Evolutionary conservation across 2,329 filamentous ascomycete species (phyloP).

Genomic region (Fulvia fulva): DNA sequence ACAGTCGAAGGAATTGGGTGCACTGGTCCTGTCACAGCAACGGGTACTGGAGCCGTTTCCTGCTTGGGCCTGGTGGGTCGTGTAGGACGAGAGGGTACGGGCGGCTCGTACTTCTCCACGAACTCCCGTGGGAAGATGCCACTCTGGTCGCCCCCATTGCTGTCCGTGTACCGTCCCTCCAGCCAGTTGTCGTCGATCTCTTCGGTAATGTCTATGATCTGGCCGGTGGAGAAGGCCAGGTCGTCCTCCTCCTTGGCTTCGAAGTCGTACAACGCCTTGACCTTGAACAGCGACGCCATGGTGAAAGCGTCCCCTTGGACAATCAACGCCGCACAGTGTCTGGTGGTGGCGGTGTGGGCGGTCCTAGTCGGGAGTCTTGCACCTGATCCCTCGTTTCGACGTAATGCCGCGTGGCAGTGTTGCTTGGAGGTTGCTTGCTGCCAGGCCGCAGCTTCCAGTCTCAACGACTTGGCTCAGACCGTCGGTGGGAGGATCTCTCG

Average conservation of each 20-base stretch:
- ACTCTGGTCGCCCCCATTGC: slow-evolving; percentile 67
- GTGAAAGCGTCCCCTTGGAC: not conserved
- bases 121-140: slow-evolving; percentile 96
- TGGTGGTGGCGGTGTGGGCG: not conserved
- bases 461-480: not conserved
- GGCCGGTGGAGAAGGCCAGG: slow-evolving; percentile 76
- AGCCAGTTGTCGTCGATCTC: slow-evolving; percentile 95
- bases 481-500: not conserved
- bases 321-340: slow-evolving; percentile 2
- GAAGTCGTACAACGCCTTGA: slow-evolving; percentile 96
- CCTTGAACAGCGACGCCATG: slow-evolving; percentile 64
- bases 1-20: slow-evolving; percentile 15
- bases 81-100: slow-evolving; percentile 78
- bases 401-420: slow-evolving; percentile 6
- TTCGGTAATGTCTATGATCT: slow-evolving; percentile 90
- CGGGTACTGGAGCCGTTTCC: slow-evolving; percentile 40
- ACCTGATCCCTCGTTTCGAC: not conserved
- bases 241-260: slow-evolving; percentile 90
- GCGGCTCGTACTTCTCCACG: slow-evolving; percentile 92
- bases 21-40: slow-evolving; percentile 29
- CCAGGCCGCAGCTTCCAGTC: not conserved
- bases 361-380: not conserved
- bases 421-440: not conserved
- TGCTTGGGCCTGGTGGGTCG: slow-evolving; percentile 67
- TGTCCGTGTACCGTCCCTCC: slow-evolving; percentile 78